Evolutionary conservation across 345 rosid species (phyloP), one percentile per base, ranked within the genome.

Genomic region (Draba incana): DNA sequence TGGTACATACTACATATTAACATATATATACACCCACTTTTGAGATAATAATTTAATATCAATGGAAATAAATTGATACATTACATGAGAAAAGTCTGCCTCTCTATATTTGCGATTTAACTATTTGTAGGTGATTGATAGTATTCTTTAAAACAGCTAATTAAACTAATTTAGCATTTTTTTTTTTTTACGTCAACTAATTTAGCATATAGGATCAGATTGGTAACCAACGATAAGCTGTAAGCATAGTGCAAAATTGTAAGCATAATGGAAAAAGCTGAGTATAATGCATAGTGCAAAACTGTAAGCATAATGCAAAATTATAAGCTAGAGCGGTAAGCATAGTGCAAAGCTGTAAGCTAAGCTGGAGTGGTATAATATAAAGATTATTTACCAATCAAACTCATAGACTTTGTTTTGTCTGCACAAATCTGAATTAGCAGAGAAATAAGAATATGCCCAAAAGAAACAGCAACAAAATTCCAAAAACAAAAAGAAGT

Each of bases 401-500:
- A n/a, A n/a, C n/a, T n/a, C n/a, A n/a, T n/a, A n/a, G n/a, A n/a
- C n/a, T n/a, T 71, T 54, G 35, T 28, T 71, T 46, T 63, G 51
- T 71, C 42, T 37, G 58, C 35, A 56, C 57, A 64, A 61, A 57
- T 71, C 57, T 54, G 63, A 63, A 63, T 63, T 37, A 71, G 35
- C 75, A 63, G 37, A 63, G 47, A 62, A 54, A 63, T 55, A 63
- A 57, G 76, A 72, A 56, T 57, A 65, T 72, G 58, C 57, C 39
- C 44, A 27, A 64, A 56, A 47, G 64, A 64, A 63, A 71, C 69
- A 71, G 56, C 69, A 71, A 71, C 50, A 71, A 71, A 55, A 57
- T 3, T 57, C 77, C 72, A 58, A 49, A 64, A 67, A 61, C 33
- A 62, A 53, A 74, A 78, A 5, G 62, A 35, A 11, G 48, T 51